Conservation (phyloP, 192 early-diverging fungal genomes). For the Backusella mclennaniae region DNA sequence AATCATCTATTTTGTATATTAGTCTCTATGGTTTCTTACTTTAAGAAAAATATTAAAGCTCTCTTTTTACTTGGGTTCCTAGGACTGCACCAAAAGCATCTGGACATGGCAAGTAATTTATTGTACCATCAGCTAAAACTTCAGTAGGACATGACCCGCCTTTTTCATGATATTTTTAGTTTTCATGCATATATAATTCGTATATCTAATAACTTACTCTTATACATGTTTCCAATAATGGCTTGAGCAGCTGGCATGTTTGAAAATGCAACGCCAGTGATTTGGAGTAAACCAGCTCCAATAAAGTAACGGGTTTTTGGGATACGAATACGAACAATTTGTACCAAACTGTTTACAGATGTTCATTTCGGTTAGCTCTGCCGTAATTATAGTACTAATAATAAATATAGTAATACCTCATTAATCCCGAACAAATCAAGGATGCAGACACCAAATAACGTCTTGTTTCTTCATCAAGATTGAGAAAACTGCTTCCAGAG, state of each 20-base stretch:
- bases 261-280: conserved; percentile 55
- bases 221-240: conserved; percentile 36
- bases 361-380: not conserved
- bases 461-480: conserved; percentile 36
- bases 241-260: conserved; percentile 49
- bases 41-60: not conserved
- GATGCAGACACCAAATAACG: conserved; percentile 49
- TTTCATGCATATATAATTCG: not conserved
- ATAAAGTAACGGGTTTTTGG: conserved; percentile 30
- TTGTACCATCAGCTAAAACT: conserved; percentile 32
- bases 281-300: conserved; percentile 38
- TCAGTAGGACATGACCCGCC: conserved; percentile 23
- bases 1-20: conserved; percentile 31
- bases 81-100: conserved; percentile 52
- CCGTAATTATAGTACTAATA: not conserved
- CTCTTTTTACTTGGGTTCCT: conserved; percentile 33
- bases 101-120: conserved; percentile 41
- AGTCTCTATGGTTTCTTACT: not conserved
- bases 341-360: conserved; percentile 25
- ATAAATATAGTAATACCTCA: conserved; percentile 19
- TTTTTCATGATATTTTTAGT: not conserved
- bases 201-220: not conserved
- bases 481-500: conserved; percentile 38
- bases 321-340: conserved; percentile 45
- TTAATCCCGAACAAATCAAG: conserved; percentile 44